Evolutionary conservation across 169 alveolate genomes (phyloP).

Genomic region (Plasmodium coatneyi): DNA sequence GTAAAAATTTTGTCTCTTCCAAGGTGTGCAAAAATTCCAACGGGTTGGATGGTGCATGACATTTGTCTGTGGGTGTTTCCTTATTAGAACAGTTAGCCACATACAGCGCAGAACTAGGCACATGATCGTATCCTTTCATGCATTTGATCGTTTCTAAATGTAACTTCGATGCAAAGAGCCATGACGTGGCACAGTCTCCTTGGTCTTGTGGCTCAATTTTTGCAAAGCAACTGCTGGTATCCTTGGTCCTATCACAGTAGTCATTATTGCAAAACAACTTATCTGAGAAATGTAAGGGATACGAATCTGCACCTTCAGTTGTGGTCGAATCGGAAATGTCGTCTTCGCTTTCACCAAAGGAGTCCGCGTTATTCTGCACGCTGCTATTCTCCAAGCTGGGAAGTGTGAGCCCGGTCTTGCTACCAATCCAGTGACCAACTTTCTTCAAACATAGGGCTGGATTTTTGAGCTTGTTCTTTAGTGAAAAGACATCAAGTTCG

Average conservation of each 20-base stretch:
- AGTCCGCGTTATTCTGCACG: neutral
- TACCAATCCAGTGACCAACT: neutral
- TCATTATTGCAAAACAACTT: neutral
- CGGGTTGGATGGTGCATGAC: neutral
- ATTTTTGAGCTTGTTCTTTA: neutral
- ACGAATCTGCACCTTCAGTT: neutral
- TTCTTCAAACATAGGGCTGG: neutral
- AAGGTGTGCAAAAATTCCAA: conserved; percentile 8
- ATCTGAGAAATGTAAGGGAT: neutral
- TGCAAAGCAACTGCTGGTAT: neutral
- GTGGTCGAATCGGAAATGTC: neutral
- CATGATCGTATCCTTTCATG: conserved; percentile 9
- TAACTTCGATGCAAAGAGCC: conserved; percentile 14
- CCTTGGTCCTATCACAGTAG: conserved; percentile 6
- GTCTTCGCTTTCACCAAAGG: neutral
- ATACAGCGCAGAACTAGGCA: neutral
- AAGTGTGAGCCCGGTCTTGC: neutral
- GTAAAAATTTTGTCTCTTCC: neutral
- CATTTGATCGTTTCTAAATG: conserved; percentile 16
- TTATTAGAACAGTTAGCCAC: neutral
- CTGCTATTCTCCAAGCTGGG: neutral
- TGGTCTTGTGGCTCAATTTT: neutral
- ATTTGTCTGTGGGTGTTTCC: neutral
- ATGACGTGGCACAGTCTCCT: conserved; percentile 8
- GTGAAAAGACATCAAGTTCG: neutral